phyloP scores from a whole-genome alignment of 306 rosid species.

The Malus asiatica region DNA sequence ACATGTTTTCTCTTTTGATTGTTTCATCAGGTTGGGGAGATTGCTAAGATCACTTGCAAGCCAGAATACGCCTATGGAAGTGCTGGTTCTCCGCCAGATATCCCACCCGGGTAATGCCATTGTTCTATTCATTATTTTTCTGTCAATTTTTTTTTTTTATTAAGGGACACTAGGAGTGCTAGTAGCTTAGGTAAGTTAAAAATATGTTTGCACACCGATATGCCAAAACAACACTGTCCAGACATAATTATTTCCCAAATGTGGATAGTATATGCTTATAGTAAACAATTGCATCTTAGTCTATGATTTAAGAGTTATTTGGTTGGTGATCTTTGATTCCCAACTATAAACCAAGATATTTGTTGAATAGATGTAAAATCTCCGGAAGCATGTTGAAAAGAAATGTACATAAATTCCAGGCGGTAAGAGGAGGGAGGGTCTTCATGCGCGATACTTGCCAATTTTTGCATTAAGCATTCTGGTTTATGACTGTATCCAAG shows the following conservation, averaged over 20 bases:
- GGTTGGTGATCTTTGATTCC: background rate
- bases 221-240: background rate
- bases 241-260: background rate
- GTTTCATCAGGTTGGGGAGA: constrained; percentile 68
- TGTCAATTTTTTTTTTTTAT: too few species aligned
- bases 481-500: background rate
- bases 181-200: background rate
- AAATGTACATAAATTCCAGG: background rate
- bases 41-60: constrained; percentile 83
- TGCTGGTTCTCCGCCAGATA: constrained; percentile 95
- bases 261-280: background rate
- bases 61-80: constrained; percentile 92
- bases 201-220: background rate
- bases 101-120: constrained; percentile 69
- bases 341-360: background rate
- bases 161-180: background rate
- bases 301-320: background rate
- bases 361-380: background rate
- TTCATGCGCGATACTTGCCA: background rate
- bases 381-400: background rate
- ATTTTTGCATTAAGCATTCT: background rate
- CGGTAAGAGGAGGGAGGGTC: background rate
- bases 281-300: background rate
- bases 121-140: background rate
- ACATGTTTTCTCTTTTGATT: constrained; percentile 10